Evolutionary conservation across 371 early-diverging fungal species (phyloP).

Genomic region (Paramicrosporidium saccamoebae): DNA sequence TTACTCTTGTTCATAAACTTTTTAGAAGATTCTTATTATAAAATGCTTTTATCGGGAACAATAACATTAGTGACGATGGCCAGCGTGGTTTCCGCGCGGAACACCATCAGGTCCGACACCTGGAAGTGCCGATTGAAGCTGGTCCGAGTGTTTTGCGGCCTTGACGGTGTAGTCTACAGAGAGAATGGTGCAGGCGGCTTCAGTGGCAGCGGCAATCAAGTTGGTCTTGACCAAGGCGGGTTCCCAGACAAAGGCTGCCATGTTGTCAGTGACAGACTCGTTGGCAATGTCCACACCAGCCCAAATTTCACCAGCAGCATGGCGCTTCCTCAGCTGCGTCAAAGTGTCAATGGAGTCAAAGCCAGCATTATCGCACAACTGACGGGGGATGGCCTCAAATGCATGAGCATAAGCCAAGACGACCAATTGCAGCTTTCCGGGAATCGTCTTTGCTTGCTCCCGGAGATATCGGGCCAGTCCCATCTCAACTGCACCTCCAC

Average conservation of each 20-base stretch:
- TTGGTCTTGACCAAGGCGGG: conserved; percentile 95
- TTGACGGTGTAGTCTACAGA: conserved; percentile 87
- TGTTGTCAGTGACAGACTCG: conserved; percentile 68
- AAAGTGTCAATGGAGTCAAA: conserved; percentile 95
- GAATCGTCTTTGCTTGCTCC: conserved; percentile 54
- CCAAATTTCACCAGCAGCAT: conserved; percentile 53
- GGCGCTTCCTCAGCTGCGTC: conserved; percentile 84
- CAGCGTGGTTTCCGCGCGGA: too few relatives aligned
- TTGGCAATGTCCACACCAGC: conserved; percentile 70
- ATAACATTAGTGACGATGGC: too few relatives aligned
- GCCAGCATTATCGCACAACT: conserved; percentile 95
- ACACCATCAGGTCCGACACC: too few relatives aligned
- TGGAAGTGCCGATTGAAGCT: too few relatives aligned
- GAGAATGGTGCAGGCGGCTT: conserved; percentile 80
- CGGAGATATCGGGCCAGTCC: conserved; percentile 78
- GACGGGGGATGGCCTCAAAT: conserved; percentile 93
- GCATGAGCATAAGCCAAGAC: conserved; percentile 88
- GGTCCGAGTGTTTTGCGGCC: conserved; percentile 5
- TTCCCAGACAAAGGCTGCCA: conserved; percentile 91
- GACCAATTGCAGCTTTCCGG: conserved; percentile 87
- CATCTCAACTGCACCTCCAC: conserved; percentile 97
- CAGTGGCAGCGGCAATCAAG: conserved; percentile 73
- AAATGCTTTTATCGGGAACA: too few relatives aligned
- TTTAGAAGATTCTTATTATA: too few relatives aligned
- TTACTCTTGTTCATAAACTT: too few relatives aligned